These are phyloP conservation scores for Nemania sp. DNA, from an alignment of 2,329 filamentous ascomycete species.

Conservation along the genomic window DNA sequence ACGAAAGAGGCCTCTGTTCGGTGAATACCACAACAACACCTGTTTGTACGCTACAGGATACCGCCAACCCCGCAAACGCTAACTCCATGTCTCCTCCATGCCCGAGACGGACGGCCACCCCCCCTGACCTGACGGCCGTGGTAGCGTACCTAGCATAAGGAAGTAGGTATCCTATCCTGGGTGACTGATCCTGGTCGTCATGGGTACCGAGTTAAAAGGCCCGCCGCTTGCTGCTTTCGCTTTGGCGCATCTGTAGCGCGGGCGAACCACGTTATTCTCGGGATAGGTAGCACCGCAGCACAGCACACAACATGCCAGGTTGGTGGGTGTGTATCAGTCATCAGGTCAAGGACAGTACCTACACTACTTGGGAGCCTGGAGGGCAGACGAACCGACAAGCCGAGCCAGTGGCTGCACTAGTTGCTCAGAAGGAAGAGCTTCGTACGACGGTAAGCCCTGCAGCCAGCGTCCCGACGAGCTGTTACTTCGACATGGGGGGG, in stretches of 20 bases:
- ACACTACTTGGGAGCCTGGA: not conserved
- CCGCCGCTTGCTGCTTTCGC: constrained; percentile 8
- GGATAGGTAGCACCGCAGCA: not conserved
- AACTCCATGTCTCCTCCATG: not conserved
- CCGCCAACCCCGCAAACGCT: constrained; percentile 20
- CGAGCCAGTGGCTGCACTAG: not conserved
- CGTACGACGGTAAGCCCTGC: constrained; percentile 20
- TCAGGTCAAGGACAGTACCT: not conserved
- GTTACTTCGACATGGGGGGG: constrained; percentile 19
- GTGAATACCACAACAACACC: not conserved
- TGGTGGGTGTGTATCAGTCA: not conserved
- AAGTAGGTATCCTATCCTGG: too few species aligned
- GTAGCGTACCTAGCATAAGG: too few species aligned
- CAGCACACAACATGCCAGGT: not conserved
- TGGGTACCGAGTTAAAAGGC: constrained; percentile 6
- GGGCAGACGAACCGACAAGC: not conserved
- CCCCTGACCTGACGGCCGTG: constrained; percentile 1
- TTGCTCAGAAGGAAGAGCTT: not conserved
- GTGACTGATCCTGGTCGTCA: not conserved
- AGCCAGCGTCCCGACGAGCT: constrained; percentile 16
- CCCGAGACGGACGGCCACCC: constrained; percentile 18
- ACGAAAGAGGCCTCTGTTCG: not conserved
- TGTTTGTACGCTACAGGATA: not conserved
- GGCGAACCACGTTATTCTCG: constrained; percentile 1
- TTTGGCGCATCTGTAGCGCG: constrained; percentile 15